Conservation (phyloP, 176 grass and related monocot genomes). For the Metroxylon sagu region DNA sequence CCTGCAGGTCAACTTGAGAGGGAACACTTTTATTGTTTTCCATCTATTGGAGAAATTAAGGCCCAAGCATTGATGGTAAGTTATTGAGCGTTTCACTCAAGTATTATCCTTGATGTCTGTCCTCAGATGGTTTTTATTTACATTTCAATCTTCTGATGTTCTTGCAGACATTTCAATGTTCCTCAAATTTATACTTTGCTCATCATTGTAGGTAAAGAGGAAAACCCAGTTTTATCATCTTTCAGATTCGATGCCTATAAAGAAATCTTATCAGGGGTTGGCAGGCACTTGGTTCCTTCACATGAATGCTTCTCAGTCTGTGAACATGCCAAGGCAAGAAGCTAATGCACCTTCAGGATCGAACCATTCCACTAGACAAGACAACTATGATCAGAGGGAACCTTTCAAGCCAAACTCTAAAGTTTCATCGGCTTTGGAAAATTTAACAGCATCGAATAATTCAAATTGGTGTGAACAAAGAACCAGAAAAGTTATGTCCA, state of each 20-base stretch:
- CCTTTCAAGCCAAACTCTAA: background rate
- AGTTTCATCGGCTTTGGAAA: background rate
- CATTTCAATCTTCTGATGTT: too few relatives aligned
- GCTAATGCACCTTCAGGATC: background rate
- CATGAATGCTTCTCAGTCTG: conserved; percentile 2
- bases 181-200: background rate
- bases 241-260: conserved; percentile 6
- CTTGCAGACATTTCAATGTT: background rate
- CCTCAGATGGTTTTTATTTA: too few relatives aligned
- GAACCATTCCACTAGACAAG: background rate
- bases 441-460: background rate
- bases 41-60: conserved; percentile 4
- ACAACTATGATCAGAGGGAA: background rate
- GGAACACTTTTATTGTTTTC: conserved; percentile 11
- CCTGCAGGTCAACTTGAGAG: conserved; percentile 7
- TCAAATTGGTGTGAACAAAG: background rate
- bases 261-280: conserved; percentile 3
- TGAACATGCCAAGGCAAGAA: background rate
- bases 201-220: conserved; percentile 4
- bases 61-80: conserved; percentile 12
- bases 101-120: too few relatives aligned
- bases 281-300: conserved; percentile 10
- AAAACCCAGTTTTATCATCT: conserved; percentile 10
- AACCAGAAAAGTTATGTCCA: background rate
- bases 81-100: background rate